Conservation (phyloP, 208 protist species). For the Entamoeba histolytica region DNA sequence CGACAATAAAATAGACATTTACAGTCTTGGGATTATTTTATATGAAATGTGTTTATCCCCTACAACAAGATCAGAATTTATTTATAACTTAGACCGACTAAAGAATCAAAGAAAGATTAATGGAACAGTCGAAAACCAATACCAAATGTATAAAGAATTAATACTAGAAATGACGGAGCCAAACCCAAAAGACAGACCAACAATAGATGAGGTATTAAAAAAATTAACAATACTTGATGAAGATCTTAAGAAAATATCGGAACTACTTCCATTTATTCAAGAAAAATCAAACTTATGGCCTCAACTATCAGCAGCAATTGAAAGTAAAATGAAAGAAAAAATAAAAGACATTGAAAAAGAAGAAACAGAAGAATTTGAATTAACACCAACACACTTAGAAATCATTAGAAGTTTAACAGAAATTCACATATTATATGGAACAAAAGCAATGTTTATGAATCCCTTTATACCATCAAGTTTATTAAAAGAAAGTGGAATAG, state of each 20-base stretch:
- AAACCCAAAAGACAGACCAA: background rate
- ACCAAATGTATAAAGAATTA: background rate
- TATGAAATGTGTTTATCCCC: background rate
- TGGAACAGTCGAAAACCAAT: background rate
- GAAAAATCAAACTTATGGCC: background rate
- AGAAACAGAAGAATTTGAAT: background rate
- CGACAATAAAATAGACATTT: background rate
- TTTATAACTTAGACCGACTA: background rate
- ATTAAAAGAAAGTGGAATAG: background rate
- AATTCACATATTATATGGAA: background rate
- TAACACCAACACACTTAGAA: background rate
- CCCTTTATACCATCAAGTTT: background rate
- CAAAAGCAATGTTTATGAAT: background rate
- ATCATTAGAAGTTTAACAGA: background rate
- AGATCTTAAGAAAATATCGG: background rate
- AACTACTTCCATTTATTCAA: background rate
- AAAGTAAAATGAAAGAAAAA: background rate
- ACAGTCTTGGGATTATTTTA: background rate
- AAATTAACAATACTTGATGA: background rate
- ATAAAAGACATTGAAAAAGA: background rate
- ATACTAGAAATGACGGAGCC: background rate
- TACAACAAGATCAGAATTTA: background rate
- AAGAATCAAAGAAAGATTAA: background rate
- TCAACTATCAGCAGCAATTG: background rate
- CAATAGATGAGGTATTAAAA: background rate